A percentile compares a stretch with the other conserved stretches of the same genome.
phyloP scores from a whole-genome alignment of 2,329 filamentous ascomycete genomes.

The Ilyonectria robusta region DNA sequence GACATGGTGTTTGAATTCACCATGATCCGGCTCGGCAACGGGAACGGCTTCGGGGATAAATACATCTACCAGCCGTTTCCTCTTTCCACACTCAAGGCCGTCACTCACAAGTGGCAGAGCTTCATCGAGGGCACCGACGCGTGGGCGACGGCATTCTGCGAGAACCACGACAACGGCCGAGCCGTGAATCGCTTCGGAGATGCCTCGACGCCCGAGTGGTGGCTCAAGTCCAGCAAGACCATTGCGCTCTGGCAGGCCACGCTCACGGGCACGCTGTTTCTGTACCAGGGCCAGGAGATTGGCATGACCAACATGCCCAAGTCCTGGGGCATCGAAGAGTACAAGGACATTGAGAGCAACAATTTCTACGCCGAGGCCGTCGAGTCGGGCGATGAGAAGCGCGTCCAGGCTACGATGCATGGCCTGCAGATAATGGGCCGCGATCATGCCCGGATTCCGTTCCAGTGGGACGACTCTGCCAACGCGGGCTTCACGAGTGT shows the following conservation, averaged over 20 bases:
- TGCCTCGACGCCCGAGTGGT: conserved; percentile 59
- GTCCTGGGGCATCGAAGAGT: conserved; percentile 66
- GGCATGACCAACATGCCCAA: conserved; percentile 71
- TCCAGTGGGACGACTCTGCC: conserved; percentile 73
- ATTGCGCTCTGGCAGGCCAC: conserved; percentile 65
- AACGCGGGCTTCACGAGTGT: conserved; percentile 73
- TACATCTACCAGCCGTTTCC: conserved; percentile 66
- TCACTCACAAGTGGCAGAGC: conserved; percentile 63
- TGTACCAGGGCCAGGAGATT: conserved; percentile 75
- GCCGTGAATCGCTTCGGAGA: conserved; percentile 69
- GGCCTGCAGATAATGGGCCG: conserved; percentile 71
- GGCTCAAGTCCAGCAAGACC: conserved; percentile 64
- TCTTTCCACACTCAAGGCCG: conserved; percentile 59
- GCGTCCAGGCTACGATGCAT: conserved; percentile 62
- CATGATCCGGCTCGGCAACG: conserved; percentile 68
- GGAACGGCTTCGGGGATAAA: conserved; percentile 61
- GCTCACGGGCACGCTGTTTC: conserved; percentile 67
- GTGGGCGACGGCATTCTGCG: conserved; percentile 73
- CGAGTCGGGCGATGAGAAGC: conserved; percentile 52
- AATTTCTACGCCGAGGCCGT: conserved; percentile 66
- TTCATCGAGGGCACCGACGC: conserved; percentile 65
- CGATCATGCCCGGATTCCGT: conserved; percentile 75
- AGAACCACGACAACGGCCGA: conserved; percentile 76
- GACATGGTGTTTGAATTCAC: conserved; percentile 75
- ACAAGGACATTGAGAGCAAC: conserved; percentile 67